These are phyloP conservation scores for Paramecium sonneborni DNA, from an alignment of 73 alveolate genomes.

Conservation along the genomic window DNA sequence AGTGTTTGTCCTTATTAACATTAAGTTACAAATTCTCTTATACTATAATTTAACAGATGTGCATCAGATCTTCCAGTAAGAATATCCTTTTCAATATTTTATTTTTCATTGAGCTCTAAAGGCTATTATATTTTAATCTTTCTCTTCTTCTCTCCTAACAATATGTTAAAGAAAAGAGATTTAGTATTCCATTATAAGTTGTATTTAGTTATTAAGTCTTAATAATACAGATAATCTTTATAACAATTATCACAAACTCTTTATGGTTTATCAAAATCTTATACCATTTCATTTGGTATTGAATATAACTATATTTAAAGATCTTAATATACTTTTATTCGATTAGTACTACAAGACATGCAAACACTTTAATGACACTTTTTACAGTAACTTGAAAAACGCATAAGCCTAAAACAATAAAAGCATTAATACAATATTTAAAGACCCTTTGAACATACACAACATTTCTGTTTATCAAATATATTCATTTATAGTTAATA, in stretches of 20 bases:
- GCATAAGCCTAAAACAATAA: no score
- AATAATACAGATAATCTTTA: neutral
- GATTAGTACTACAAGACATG: neutral
- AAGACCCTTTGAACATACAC: neutral
- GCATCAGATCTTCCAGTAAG: slow-evolving; percentile 54
- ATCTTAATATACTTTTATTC: neutral
- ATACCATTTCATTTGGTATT: neutral
- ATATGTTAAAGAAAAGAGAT: neutral
- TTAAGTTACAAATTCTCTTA: slow-evolving; percentile 4
- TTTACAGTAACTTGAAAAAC: neutral
- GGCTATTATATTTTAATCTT: neutral
- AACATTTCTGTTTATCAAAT: neutral
- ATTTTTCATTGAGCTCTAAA: neutral
- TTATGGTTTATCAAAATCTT: neutral
- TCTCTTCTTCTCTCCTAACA: neutral
- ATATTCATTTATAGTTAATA: neutral
- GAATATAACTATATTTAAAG: neutral
- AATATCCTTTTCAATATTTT: neutral
- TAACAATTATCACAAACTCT: slow-evolving; percentile 31
- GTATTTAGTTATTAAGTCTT: neutral
- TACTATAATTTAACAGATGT: slow-evolving; percentile 15
- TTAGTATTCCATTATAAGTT: neutral
- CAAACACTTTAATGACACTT: neutral
- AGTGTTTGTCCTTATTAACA: neutral
- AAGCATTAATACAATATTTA: no score